Conservation (phyloP, 2,329 filamentous ascomycete species). For the Fonsecaea pedrosoi region DNA sequence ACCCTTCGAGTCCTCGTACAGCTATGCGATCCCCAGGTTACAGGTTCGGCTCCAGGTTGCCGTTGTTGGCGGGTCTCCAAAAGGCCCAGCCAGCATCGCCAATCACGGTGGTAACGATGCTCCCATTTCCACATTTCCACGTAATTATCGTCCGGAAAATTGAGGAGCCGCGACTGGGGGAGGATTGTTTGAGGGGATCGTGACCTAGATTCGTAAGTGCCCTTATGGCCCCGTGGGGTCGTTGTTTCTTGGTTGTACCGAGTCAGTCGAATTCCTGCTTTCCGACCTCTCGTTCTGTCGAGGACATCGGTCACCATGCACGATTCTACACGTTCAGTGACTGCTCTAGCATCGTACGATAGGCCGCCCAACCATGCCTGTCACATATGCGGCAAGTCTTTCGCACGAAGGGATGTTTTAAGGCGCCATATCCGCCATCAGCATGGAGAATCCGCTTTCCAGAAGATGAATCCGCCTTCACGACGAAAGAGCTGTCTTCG, state of each 20-base stretch:
- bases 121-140: neutral
- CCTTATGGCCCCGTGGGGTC: neutral
- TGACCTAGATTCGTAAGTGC: no score
- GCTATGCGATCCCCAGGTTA: neutral
- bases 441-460: conserved; percentile 5
- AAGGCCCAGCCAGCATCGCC: neutral
- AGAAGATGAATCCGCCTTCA: neutral
- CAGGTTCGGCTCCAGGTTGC: neutral
- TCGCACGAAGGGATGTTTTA: conserved; percentile 7
- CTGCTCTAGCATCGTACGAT: neutral
- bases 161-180: neutral
- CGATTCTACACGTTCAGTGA: neutral
- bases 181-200: neutral
- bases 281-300: neutral
- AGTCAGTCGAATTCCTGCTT: neutral
- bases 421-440: conserved; percentile 5
- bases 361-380: neutral
- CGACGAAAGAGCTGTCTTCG: conserved; percentile 11
- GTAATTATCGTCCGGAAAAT: neutral
- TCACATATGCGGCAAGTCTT: conserved; percentile 4
- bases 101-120: neutral
- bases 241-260: neutral
- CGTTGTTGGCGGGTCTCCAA: neutral
- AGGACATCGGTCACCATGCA: neutral
- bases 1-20: no score